These are phyloP conservation scores for Vanrija pseudolonga DNA, from an alignment of 1,284 basidiomycete species.

Conservation along the genomic window DNA sequence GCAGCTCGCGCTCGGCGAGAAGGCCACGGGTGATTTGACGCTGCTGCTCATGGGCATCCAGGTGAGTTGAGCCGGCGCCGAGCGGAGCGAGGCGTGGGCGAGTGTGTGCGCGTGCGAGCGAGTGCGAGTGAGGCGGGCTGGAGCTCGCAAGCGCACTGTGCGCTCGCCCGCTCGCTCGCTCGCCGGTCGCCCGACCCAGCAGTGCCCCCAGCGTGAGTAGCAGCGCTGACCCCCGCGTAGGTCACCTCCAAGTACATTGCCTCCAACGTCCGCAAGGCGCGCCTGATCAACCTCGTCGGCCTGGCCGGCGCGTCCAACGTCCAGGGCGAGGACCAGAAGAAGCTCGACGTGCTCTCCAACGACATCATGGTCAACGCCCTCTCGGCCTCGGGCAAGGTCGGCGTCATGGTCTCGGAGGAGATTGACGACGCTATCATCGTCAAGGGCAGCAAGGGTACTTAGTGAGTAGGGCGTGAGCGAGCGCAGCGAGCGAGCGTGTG, in stretches of 20 bases:
- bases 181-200: slow-evolving; percentile 70
- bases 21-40: slow-evolving; percentile 90
- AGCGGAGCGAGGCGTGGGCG: not conserved
- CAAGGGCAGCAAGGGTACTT: slow-evolving; percentile 60
- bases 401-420: slow-evolving; percentile 96
- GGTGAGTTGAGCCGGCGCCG: slow-evolving; percentile 50
- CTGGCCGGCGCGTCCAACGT: slow-evolving; percentile 94
- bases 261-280: slow-evolving; percentile 93
- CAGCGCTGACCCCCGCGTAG: slow-evolving; percentile 44
- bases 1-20: slow-evolving; percentile 70
- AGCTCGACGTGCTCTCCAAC: slow-evolving; percentile 94
- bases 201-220: slow-evolving; percentile 80
- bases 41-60: slow-evolving; percentile 92
- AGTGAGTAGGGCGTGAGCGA: slow-evolving; percentile 46
- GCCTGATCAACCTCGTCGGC: slow-evolving; percentile 97
- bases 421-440: slow-evolving; percentile 85
- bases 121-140: not conserved
- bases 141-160: not conserved
- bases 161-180: too few species aligned
- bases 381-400: slow-evolving; percentile 87
- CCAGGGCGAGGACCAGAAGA: slow-evolving; percentile 99
- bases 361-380: slow-evolving; percentile 99
- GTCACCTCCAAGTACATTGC: slow-evolving; percentile 81
- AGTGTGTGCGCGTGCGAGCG: not conserved
- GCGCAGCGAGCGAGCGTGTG: not conserved